Evolutionary conservation across 73 alveolate genomes (phyloP), one percentile per base, ranked within the genome.

Genomic region (Durusdinium trenchii): DNA sequence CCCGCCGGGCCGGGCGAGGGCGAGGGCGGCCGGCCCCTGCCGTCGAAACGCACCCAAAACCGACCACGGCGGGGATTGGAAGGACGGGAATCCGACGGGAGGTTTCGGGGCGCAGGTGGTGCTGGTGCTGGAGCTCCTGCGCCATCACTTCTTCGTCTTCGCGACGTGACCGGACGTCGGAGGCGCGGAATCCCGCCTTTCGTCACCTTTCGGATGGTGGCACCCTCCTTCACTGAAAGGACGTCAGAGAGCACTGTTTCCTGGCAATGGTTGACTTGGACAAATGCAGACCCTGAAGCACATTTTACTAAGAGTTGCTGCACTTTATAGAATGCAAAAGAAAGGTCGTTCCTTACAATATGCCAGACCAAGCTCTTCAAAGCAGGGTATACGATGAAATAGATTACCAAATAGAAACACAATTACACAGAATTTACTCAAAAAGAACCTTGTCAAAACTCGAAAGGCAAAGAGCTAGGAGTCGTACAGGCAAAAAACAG

Each of bases 181-280:
- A n/a, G n/a, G n/a, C n/a, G n/a, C n/a, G n/a, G n/a, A n/a, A n/a
- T n/a, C n/a, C n/a, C n/a, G 76, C 94, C 94, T 84, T 52, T 84
- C 76, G 78, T 75, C 54, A 84, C 51, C 54, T 75, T 73, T 35
- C 94, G 94, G 23, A 84, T 45, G 52, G 94, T 84, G 52, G 48
- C 38, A 75, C 54, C 16, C 14, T 84, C 94, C 51, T 84, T 51
- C 23, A 51, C 36, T 6, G 48, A 73, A 38, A 51, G 35, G 54
- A 32, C 51, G 75, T 84, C 94, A 26, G 71, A 50, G 50, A 84
- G 52, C 20, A 51, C 75, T 30, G 94, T 84, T 26, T 84, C 94
- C 64, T 54, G 64, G 28, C 9, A 54, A 20, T 9, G 20, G 20
- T 12, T 12, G 64, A 20, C 64, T 54, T 54, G 9, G 9, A 12